Conservation (phyloP, 768 basidiomycete genomes). For the Tephrocybe sp. region DNA sequence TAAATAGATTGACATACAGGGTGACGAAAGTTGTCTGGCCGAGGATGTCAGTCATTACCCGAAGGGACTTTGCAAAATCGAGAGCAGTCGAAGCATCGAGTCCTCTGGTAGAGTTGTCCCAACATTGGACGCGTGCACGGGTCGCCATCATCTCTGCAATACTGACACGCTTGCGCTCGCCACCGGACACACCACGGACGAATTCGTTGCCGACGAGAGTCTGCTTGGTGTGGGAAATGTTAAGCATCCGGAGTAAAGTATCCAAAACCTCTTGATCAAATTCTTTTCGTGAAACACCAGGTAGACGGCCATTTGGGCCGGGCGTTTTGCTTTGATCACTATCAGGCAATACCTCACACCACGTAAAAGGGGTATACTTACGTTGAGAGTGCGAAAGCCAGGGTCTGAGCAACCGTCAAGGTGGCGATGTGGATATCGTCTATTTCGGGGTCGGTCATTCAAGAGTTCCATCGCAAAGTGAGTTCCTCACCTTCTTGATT, state of each 20-base stretch:
- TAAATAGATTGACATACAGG: constrained; percentile 41
- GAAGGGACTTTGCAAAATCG: constrained; percentile 78
- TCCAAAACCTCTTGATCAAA: constrained; percentile 59
- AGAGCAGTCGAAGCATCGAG: constrained; percentile 86
- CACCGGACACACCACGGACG: constrained; percentile 79
- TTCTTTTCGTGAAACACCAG: constrained; percentile 59
- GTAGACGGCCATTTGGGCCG: constrained; percentile 71
- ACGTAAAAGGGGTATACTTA: constrained; percentile 21
- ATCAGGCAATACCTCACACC: constrained; percentile 2
- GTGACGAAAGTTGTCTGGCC: constrained; percentile 81
- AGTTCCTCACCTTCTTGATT: constrained; percentile 62
- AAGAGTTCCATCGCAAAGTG: not conserved
- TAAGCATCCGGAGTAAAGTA: constrained; percentile 74
- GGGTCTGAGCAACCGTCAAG: constrained; percentile 76
- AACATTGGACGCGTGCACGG: constrained; percentile 76
- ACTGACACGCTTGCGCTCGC: constrained; percentile 77
- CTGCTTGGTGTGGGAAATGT: constrained; percentile 75
- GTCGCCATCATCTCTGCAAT: constrained; percentile 89
- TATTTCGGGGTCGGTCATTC: constrained; percentile 21
- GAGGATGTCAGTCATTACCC: constrained; percentile 82
- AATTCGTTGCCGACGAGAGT: constrained; percentile 89
- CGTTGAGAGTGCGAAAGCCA: constrained; percentile 70
- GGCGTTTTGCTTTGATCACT: constrained; percentile 54
- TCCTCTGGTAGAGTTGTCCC: constrained; percentile 84
- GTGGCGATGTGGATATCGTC: constrained; percentile 85